These are phyloP conservation scores for Wickerhamiella vanderwaltii DNA, from an alignment of 805 yeast genomes.

Conservation along the genomic window DNA sequence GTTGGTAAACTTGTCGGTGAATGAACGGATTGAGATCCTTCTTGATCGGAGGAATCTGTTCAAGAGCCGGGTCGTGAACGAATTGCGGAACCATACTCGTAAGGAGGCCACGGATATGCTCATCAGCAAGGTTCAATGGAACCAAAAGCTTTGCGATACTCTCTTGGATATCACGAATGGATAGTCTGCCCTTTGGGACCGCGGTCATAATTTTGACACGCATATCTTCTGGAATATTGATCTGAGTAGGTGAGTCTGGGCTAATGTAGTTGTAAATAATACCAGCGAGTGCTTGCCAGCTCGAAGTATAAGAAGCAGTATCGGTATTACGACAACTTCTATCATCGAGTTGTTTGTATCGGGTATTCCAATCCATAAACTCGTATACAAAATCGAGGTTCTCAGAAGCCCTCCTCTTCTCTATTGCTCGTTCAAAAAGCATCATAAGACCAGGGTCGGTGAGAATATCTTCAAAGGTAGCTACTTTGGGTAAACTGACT, in stretches of 20 bases:
- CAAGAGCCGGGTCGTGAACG: neutral
- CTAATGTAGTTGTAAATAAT: constrained; percentile 1
- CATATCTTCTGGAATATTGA: neutral
- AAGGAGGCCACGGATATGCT: constrained; percentile 1
- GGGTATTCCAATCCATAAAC: neutral
- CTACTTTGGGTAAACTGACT: neutral
- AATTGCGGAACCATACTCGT: constrained; percentile 5
- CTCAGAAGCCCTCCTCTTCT: neutral
- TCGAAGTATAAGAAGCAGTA: neutral
- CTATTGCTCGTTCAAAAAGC: constrained; percentile 1
- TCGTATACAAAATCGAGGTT: constrained; percentile 5
- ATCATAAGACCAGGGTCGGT: constrained; percentile 3
- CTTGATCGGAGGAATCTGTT: neutral
- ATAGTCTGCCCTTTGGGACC: neutral
- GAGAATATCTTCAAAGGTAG: constrained; percentile 1
- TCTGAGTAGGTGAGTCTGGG: neutral
- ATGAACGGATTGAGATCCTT: no score
- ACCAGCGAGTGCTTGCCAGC: constrained; percentile 2
- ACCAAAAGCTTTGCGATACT: neutral
- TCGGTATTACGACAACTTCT: neutral
- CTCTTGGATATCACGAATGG: neutral
- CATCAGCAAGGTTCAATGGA: neutral
- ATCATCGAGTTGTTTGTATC: neutral
- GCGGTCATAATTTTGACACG: neutral
- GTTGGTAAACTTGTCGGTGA: no score